phyloP scores from a whole-genome alignment of 176 grass and related monocot genomes.

The Ensete glaucum region DNA sequence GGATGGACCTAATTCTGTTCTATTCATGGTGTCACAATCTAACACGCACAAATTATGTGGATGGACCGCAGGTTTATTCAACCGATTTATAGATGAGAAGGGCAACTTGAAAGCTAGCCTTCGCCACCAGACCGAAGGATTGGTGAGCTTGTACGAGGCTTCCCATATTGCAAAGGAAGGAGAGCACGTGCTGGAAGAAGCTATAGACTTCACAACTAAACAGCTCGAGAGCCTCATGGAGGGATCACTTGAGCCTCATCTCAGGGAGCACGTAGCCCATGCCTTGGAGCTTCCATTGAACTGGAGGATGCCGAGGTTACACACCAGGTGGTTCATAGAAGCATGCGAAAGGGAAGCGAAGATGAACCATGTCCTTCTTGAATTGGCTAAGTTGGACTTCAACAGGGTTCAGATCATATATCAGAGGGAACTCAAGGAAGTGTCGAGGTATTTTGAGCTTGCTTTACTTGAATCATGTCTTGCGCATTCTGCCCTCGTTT shows the following conservation, averaged over 20 bases:
- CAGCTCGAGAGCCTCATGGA: not conserved
- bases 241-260: not conserved
- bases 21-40: not conserved
- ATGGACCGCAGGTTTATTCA: not conserved
- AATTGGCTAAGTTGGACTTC: slow-evolving; percentile 4
- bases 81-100: not conserved
- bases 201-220: not conserved
- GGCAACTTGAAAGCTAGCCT: not conserved
- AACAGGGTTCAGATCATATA: not conserved
- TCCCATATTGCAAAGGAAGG: not conserved
- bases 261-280: not conserved
- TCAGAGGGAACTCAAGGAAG: not conserved
- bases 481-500: too few relatives aligned
- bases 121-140: not conserved
- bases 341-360: not conserved
- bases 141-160: not conserved
- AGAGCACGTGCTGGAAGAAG: not conserved
- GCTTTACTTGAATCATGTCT: too few relatives aligned
- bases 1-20: not conserved
- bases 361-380: not conserved
- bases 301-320: not conserved
- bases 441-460: not conserved
- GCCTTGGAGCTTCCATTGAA: slow-evolving; percentile 7
- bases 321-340: slow-evolving; percentile 2
- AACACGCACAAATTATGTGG: not conserved